Conservation (phyloP, 352 stramenopile species). For the Globisporangium nagaii region DNA sequence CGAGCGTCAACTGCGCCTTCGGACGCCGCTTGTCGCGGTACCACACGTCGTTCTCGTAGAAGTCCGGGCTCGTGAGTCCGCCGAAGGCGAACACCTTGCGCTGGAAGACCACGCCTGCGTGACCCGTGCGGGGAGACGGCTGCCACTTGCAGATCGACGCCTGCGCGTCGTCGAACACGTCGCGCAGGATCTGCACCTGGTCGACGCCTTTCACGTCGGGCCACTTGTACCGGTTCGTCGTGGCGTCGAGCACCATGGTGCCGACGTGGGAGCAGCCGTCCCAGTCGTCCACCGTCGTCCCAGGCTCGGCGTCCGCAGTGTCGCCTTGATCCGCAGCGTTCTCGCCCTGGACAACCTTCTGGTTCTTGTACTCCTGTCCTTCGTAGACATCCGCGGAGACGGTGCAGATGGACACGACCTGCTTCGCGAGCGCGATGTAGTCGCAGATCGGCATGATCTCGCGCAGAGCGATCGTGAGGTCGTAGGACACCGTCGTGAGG, state of each 20-base stretch:
- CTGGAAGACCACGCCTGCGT: conserved; percentile 69
- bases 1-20: conserved; percentile 42
- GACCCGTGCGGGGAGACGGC: conserved; percentile 51
- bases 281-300: conserved; percentile 24
- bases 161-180: conserved; percentile 63
- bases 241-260: conserved; percentile 25
- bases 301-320: not conserved
- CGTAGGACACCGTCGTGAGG: conserved; percentile 53
- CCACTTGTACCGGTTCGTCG: conserved; percentile 44
- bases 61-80: conserved; percentile 51
- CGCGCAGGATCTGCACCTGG: conserved; percentile 53
- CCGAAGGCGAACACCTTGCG: conserved; percentile 72
- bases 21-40: conserved; percentile 61
- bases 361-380: conserved; percentile 37
- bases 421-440: conserved; percentile 57
- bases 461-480: conserved; percentile 45
- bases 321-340: conserved; percentile 17
- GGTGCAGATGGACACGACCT: conserved; percentile 49
- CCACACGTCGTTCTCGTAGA: conserved; percentile 86
- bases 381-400: conserved; percentile 39
- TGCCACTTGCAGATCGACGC: conserved; percentile 61
- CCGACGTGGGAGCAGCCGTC: conserved; percentile 59
- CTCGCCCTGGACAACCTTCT: conserved; percentile 29
- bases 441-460: conserved; percentile 60
- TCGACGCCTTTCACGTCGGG: conserved; percentile 56